Conservation (phyloP, 768 basidiomycete species). For the Brasilioporus rufonigricans region DNA sequence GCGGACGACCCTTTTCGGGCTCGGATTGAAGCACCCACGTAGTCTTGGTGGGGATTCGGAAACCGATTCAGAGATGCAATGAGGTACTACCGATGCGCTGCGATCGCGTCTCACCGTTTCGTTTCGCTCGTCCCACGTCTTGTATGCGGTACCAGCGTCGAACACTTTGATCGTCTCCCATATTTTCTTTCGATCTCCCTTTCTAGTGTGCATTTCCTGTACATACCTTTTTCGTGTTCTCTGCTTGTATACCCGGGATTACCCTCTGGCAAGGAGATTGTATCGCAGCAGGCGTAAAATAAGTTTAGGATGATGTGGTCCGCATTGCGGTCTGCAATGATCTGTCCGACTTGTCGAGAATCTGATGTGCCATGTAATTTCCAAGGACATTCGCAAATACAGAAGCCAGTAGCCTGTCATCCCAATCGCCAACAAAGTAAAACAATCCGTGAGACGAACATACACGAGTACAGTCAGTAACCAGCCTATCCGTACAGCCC, state of each 20-base stretch:
- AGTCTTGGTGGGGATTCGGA: background rate
- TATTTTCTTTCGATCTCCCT: background rate
- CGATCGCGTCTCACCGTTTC: too few species aligned
- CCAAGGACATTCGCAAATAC: too few species aligned
- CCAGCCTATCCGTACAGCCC: constrained; percentile 3
- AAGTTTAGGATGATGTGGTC: background rate
- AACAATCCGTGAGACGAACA: background rate
- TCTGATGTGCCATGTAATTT: too few species aligned
- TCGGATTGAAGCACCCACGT: constrained; percentile 12
- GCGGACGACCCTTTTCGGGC: constrained; percentile 20
- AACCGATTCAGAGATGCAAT: constrained; percentile 1
- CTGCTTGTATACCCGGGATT: background rate
- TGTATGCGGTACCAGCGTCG: background rate
- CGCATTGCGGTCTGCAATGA: too few species aligned
- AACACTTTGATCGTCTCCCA: background rate
- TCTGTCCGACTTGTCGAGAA: too few species aligned
- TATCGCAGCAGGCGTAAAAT: background rate
- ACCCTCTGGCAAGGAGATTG: background rate
- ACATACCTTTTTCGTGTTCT: constrained; percentile 18
- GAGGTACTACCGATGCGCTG: too few species aligned
- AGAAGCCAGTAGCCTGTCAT: background rate
- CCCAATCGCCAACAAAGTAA: background rate
- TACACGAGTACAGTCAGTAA: background rate
- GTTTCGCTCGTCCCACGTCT: background rate
- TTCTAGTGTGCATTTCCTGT: constrained; percentile 2